These are phyloP conservation scores for Trametes sanguinea DNA, from an alignment of 768 basidiomycete species.

Conservation along the genomic window DNA sequence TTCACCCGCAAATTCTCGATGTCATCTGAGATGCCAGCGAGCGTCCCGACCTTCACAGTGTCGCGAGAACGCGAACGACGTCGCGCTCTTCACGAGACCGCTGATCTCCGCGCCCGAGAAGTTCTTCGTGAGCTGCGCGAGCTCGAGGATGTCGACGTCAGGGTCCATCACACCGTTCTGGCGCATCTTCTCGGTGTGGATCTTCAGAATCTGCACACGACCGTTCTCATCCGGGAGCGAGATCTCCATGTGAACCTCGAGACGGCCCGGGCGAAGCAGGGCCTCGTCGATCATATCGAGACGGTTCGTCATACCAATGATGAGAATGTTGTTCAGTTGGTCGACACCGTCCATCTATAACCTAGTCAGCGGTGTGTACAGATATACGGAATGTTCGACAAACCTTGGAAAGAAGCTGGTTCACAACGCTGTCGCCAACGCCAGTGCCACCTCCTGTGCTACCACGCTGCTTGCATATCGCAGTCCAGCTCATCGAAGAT, in stretches of 20 bases:
- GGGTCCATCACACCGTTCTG: slow-evolving; percentile 84
- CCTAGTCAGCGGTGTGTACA: neutral
- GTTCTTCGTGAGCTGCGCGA: slow-evolving; percentile 89
- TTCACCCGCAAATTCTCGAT: slow-evolving; percentile 92
- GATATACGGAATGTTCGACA: slow-evolving; percentile 8
- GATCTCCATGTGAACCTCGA: slow-evolving; percentile 99
- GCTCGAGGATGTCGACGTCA: slow-evolving; percentile 81
- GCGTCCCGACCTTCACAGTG: slow-evolving; percentile 98
- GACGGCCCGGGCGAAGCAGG: slow-evolving; percentile 92
- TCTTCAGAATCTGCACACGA: slow-evolving; percentile 89
- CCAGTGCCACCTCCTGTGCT: slow-evolving; percentile 90
- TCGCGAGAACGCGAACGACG: slow-evolving; percentile 95
- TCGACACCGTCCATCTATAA: slow-evolving; percentile 98
- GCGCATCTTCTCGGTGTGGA: slow-evolving; percentile 96
- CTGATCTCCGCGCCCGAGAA: slow-evolving; percentile 97
- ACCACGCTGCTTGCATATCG: slow-evolving; percentile 98
- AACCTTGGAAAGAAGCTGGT: slow-evolving; percentile 96
- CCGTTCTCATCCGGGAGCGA: slow-evolving; percentile 94
- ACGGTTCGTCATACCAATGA: slow-evolving; percentile 99
- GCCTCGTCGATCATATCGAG: slow-evolving; percentile 99
- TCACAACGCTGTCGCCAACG: slow-evolving; percentile 98
- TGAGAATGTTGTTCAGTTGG: slow-evolving; percentile 96
- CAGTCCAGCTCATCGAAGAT: slow-evolving; percentile 99
- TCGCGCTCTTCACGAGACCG: slow-evolving; percentile 96
- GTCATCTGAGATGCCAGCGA: slow-evolving; percentile 96